Percentiles rank a stretch among this genome's conserved stretches.
phyloP scores from a whole-genome alignment of 352 stramenopile genomes.

The Globisporangium nagaii region DNA sequence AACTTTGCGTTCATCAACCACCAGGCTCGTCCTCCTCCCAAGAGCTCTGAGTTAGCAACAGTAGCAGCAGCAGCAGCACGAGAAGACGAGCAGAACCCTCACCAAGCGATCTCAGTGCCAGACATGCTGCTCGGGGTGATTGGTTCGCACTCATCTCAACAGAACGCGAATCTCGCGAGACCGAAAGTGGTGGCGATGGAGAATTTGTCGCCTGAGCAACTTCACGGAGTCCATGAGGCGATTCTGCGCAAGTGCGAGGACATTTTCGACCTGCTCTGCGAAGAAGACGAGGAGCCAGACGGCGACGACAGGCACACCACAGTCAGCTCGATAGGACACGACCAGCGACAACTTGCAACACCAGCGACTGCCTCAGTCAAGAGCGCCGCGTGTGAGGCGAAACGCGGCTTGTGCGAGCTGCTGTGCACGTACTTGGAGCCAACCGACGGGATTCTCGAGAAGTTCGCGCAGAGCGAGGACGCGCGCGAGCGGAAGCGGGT shows the following conservation, averaged over 20 bases:
- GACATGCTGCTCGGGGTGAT: conserved; percentile 39
- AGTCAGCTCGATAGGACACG: not conserved
- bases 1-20: conserved; percentile 9
- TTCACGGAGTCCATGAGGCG: conserved; percentile 16
- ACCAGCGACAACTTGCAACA: not conserved
- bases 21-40: not conserved
- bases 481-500: conserved; percentile 18
- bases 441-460: conserved; percentile 38
- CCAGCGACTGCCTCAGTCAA: not conserved
- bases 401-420: conserved; percentile 31
- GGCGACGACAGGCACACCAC: not conserved
- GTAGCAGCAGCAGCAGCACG: not conserved
- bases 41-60: not conserved
- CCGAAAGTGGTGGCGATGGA: not conserved
- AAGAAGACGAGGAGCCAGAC: conserved; percentile 22
- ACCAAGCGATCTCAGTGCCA: conserved; percentile 28
- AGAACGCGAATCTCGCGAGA: conserved; percentile 7
- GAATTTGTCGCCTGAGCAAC: conserved; percentile 10
- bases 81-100: not conserved
- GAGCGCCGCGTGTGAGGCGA: conserved; percentile 12
- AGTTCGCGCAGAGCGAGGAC: conserved; percentile 35
- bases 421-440: conserved; percentile 37
- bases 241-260: conserved; percentile 45
- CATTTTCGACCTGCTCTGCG: conserved; percentile 56
- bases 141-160: conserved; percentile 7